Percentiles rank a stretch among this genome's conserved stretches.
Evolutionary conservation across 2,329 filamentous ascomycete species (phyloP).

Genomic region (Aspergillus viridinutans): DNA sequence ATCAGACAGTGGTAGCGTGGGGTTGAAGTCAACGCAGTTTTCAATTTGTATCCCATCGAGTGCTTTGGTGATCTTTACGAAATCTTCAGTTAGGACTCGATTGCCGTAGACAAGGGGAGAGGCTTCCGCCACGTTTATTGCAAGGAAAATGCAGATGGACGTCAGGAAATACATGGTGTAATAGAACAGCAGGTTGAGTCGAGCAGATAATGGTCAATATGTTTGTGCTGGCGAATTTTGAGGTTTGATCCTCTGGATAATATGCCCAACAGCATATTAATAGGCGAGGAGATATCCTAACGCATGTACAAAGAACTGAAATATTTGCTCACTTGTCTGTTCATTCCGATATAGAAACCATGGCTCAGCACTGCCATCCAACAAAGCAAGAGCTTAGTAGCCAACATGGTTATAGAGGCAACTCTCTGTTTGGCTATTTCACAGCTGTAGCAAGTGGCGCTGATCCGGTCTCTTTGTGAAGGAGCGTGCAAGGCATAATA

Average conservation of each 20-base stretch:
- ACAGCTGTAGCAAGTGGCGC: not conserved
- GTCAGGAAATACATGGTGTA: not conserved
- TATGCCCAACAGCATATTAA: not conserved
- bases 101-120: not conserved
- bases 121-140: not conserved
- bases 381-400: slow-evolving; percentile 15
- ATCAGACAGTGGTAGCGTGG: slow-evolving; percentile 15
- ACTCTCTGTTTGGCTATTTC: not conserved
- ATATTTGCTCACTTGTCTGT: slow-evolving; percentile 4
- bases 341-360: not conserved
- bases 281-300: not conserved
- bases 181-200: not conserved
- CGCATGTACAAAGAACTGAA: not conserved
- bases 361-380: slow-evolving; percentile 18
- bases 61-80: not conserved
- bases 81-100: not conserved
- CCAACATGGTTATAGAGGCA: not conserved
- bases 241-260: not conserved
- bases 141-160: not conserved
- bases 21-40: slow-evolving; percentile 18
- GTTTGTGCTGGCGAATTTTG: not conserved
- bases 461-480: not conserved
- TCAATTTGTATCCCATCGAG: slow-evolving; percentile 7
- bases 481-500: not conserved
- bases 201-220: not conserved